Conservation (phyloP, 1,284 basidiomycete genomes). For the Cryptococcus neoformans region DNA sequence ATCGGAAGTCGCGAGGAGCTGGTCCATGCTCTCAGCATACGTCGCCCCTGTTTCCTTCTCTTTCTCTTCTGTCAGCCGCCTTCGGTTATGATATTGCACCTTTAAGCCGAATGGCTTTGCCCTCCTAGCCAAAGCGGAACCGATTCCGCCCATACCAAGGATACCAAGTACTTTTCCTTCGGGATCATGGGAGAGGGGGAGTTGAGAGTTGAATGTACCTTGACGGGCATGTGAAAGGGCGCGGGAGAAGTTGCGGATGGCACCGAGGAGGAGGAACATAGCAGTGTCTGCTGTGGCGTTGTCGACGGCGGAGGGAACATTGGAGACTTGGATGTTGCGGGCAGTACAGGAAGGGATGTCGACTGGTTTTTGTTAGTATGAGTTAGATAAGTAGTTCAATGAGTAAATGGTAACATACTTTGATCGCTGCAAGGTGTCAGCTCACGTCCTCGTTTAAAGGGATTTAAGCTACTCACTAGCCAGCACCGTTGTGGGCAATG, state of each 20-base stretch:
- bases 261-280: constrained; percentile 73
- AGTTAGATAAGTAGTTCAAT: neutral
- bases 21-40: constrained; percentile 53
- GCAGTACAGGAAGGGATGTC: constrained; percentile 59
- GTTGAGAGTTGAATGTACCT: constrained; percentile 47
- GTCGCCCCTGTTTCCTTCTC: neutral
- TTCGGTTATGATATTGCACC: constrained; percentile 73
- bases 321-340: constrained; percentile 57
- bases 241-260: constrained; percentile 67
- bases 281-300: constrained; percentile 85
- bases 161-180: constrained; percentile 73
- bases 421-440: constrained; percentile 16
- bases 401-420: constrained; percentile 2
- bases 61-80: constrained; percentile 38
- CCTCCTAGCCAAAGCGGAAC: constrained; percentile 41
- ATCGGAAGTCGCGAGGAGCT: constrained; percentile 66
- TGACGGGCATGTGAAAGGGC: constrained; percentile 62
- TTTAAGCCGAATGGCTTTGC: constrained; percentile 58
- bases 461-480: constrained; percentile 12
- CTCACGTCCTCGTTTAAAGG: too few relatives aligned
- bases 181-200: constrained; percentile 62
- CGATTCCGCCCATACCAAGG: constrained; percentile 86
- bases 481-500: constrained; percentile 26
- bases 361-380: constrained; percentile 3
- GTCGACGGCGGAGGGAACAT: constrained; percentile 83